A percentile compares a stretch with the other conserved stretches of the same genome.
Conservation (phyloP, 2,329 filamentous ascomycete genomes). For the Pyrenophora graminea region DNA sequence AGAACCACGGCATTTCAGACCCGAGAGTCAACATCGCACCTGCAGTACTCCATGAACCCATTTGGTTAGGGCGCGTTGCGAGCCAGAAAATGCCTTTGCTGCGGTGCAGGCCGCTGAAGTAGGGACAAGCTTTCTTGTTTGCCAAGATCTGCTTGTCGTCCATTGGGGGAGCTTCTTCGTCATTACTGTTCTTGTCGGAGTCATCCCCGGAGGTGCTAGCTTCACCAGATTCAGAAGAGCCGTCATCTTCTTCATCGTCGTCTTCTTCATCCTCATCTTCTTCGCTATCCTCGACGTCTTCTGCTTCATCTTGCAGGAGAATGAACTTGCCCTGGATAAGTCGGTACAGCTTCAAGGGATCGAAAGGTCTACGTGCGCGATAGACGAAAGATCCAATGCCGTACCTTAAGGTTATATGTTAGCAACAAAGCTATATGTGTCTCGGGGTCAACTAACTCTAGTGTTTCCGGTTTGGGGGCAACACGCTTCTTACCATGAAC, state of each 20-base stretch:
- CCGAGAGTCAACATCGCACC: conserved; percentile 66
- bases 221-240: conserved; percentile 19
- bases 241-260: conserved; percentile 8
- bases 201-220: conserved; percentile 19
- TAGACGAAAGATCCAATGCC: conserved; percentile 75
- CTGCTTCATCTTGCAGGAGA: conserved; percentile 46
- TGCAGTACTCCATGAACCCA: conserved; percentile 67
- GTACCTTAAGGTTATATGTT: conserved; percentile 50
- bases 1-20: conserved; percentile 63
- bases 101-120: conserved; percentile 62
- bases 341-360: conserved; percentile 48
- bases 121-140: conserved; percentile 60
- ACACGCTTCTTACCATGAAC: conserved; percentile 59
- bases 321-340: conserved; percentile 52
- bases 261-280: conserved; percentile 7
- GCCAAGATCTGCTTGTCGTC: conserved; percentile 53
- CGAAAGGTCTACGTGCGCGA: conserved; percentile 55
- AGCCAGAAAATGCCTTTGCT: conserved; percentile 67
- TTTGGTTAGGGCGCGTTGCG: conserved; percentile 60
- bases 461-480: conserved; percentile 70
- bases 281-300: conserved; percentile 56
- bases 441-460: conserved; percentile 55
- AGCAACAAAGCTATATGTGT: not conserved
- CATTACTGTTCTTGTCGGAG: conserved; percentile 29
- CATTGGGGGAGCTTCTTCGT: conserved; percentile 38